These are phyloP conservation scores for Cardamine chenopodiifolia DNA, from an alignment of 345 rosid species.

Conservation along the genomic window DNA sequence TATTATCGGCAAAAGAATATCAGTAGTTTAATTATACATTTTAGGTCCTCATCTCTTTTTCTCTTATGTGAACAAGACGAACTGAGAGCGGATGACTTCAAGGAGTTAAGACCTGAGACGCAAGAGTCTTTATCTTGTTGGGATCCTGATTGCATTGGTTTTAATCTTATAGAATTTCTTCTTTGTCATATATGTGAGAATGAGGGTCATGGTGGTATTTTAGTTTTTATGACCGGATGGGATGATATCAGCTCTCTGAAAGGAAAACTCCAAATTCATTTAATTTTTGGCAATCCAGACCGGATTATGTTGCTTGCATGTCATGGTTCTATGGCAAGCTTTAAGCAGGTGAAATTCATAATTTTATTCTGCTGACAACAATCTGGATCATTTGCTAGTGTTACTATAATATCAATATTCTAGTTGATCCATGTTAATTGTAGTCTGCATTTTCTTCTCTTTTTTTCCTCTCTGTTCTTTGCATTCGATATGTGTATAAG, in stretches of 20 bases:
- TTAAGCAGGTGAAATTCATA: constrained; percentile 74
- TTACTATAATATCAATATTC: constrained; percentile 7
- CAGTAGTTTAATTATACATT: constrained; percentile 14
- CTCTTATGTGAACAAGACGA: constrained; percentile 58
- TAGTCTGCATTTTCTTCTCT: constrained; percentile 22
- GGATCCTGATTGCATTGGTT: constrained; percentile 95
- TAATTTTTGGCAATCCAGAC: constrained; percentile 68
- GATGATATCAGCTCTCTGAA: constrained; percentile 88
- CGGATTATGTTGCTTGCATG: constrained; percentile 81
- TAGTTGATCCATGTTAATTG: not conserved
- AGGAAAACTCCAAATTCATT: constrained; percentile 77
- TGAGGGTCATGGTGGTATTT: constrained; percentile 76
- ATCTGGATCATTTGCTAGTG: constrained; percentile 17
- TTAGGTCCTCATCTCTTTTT: constrained; percentile 24
- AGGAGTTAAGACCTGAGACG: constrained; percentile 62
- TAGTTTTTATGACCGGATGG: constrained; percentile 97
- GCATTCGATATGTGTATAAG: not conserved
- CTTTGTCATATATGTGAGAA: constrained; percentile 70
- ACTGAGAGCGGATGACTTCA: constrained; percentile 67
- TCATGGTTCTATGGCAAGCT: constrained; percentile 96
- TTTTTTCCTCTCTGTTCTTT: not conserved
- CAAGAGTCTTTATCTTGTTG: constrained; percentile 76
- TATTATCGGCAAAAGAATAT: constrained; percentile 34
- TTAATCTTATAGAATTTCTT: constrained; percentile 80
- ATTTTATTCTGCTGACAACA: not conserved